These are phyloP conservation scores for Yamadazyma taylorii DNA, from an alignment of 1,139 yeast species.

Conservation along the genomic window DNA sequence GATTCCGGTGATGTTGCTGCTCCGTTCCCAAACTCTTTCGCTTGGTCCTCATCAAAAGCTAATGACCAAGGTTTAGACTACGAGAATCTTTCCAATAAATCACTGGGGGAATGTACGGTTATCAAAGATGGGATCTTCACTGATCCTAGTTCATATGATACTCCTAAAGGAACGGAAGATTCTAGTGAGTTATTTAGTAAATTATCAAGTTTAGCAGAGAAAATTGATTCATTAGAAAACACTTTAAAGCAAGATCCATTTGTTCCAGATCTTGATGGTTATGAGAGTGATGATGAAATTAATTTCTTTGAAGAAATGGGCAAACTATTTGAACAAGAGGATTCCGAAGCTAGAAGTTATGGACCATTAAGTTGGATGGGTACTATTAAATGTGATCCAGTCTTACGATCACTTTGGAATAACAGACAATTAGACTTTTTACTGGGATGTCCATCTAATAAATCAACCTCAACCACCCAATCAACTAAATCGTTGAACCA, in stretches of 20 bases:
- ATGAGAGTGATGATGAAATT: conserved; percentile 12
- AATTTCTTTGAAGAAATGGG: conserved; percentile 2
- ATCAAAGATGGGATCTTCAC: too few relatives aligned
- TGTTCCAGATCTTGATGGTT: neutral
- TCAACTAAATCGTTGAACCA: too few relatives aligned
- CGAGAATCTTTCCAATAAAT: too few relatives aligned
- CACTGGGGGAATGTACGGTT: too few relatives aligned
- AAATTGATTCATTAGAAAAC: conserved; percentile 7
- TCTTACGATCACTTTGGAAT: conserved; percentile 18
- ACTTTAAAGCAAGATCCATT: conserved; percentile 4
- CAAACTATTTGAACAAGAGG: neutral
- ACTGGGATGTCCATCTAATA: too few relatives aligned
- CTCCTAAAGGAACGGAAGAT: too few relatives aligned
- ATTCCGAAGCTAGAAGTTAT: conserved; percentile 16
- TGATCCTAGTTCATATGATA: too few relatives aligned
- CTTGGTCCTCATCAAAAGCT: too few relatives aligned
- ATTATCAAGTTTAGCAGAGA: conserved; percentile 5
- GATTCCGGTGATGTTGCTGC: too few relatives aligned
- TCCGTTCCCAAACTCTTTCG: too few relatives aligned
- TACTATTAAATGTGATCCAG: conserved; percentile 27
- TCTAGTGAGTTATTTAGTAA: conserved; percentile 3
- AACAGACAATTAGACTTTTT: neutral
- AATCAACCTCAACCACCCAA: too few relatives aligned
- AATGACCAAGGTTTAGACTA: too few relatives aligned
- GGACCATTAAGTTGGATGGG: conserved; percentile 40